Evolutionary conservation across 495 filamentous ascomycete genomes (phyloP), one percentile per base, ranked within the genome.

Genomic region (Delitschia confertaspora): DNA sequence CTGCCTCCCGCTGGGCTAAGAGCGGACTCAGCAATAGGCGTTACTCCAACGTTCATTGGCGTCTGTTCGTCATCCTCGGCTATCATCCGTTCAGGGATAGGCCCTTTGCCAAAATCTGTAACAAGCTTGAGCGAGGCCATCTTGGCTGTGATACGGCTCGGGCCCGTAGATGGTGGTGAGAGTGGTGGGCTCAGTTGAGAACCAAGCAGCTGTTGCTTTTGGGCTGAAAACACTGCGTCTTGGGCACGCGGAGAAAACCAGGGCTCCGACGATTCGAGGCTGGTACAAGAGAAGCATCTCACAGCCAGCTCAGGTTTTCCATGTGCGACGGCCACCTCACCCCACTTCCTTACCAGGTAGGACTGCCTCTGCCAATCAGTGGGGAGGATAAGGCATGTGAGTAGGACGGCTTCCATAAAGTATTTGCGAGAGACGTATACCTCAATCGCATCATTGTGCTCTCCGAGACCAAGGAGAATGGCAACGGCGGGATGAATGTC

Each of bases 391-490:
- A 87, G 70, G 58, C 81, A 89, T 6, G 80, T 81, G 51, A 93
- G 71, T 11, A 91, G 69, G 25, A 91, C 71, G 29, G 85, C 91
- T 65, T 93, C 93, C 84, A 98, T 82, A 61, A 79, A 93, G 63
- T 76, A 77, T 57, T 82, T 86, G 47, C 85, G 86, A 14, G 89
- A 95, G 24, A 95, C 78, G 59, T 98, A 98, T 24, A 96, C 83
- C 60, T 96, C 91, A 47, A 98, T 83, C 0, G 93, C 91, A 61
- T 96, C 93, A 52, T 94, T 89, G 49, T 80, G 74, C 54, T 95
- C 89, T 6, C 88, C 93, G 55, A 98, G 74, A 11, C 87, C 89
- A 11, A 98, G 76, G 46, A 96, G 73, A 48, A 95, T 86, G 6
- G 93, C 84, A 18, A 85, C 86, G 6, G 93, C 83, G 0, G 85